These are phyloP conservation scores for Aspergillus luchuensis DNA, from an alignment of 2,329 filamentous ascomycete species.

Conservation along the genomic window DNA sequence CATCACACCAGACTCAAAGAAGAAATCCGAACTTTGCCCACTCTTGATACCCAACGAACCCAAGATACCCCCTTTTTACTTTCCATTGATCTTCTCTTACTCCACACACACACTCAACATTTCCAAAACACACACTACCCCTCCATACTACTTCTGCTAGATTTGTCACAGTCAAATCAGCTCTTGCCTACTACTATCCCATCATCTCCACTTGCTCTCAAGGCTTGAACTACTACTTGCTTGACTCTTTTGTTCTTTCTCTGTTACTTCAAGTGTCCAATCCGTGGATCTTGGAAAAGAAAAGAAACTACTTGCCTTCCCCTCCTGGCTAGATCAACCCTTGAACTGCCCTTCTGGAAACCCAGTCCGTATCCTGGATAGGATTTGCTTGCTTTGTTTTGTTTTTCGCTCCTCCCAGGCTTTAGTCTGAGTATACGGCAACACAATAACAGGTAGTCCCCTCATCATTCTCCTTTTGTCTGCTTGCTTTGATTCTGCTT, in stretches of 20 bases:
- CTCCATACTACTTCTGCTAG: conserved; percentile 19
- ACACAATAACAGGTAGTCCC: conserved; percentile 47
- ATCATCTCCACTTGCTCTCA: conserved; percentile 7
- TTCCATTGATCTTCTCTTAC: conserved; percentile 6
- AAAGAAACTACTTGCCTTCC: conserved; percentile 11
- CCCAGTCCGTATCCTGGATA: conserved; percentile 33
- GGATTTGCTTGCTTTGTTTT: conserved; percentile 36
- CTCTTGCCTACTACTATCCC: conserved; percentile 6
- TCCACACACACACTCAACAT: neutral
- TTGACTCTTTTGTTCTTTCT: conserved; percentile 14
- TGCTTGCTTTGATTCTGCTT: conserved; percentile 26
- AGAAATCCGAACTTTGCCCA: conserved; percentile 9
- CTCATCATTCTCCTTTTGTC: conserved; percentile 33
- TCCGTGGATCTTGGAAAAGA: conserved; percentile 24
- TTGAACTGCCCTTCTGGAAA: conserved; percentile 29
- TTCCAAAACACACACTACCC: neutral
- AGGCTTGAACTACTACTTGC: conserved; percentile 1
- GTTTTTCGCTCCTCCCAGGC: conserved; percentile 31
- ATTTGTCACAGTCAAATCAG: conserved; percentile 27
- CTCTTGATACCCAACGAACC: conserved; percentile 13
- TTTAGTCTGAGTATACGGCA: conserved; percentile 27
- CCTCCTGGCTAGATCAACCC: conserved; percentile 25
- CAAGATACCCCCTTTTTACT: conserved; percentile 1
- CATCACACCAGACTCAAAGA: conserved; percentile 18
- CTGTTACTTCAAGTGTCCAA: conserved; percentile 17